These are phyloP conservation scores for Alternaria ventricosa DNA, from an alignment of 2,329 filamentous ascomycete genomes.

Conservation along the genomic window DNA sequence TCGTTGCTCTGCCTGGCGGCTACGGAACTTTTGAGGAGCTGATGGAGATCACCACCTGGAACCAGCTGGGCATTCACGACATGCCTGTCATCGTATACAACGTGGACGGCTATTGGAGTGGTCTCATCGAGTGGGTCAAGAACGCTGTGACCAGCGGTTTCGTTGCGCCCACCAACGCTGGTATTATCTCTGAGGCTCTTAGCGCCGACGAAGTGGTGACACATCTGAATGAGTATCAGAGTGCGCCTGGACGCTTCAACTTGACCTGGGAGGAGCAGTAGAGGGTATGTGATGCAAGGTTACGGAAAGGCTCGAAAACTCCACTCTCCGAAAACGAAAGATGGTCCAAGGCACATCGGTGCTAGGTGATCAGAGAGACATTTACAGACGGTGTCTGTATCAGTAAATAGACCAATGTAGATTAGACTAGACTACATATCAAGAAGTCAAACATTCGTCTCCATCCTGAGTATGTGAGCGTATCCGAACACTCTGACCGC, in stretches of 20 bases:
- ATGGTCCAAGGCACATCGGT: background rate
- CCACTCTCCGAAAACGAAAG: background rate
- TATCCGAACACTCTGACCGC: background rate
- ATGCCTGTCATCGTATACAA: constrained; percentile 77
- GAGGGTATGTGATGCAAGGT: background rate
- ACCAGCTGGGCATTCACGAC: constrained; percentile 93
- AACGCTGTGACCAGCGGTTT: constrained; percentile 80
- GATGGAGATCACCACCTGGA: constrained; percentile 91
- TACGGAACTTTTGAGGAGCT: constrained; percentile 97
- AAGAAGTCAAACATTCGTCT: background rate
- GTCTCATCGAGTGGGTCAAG: constrained; percentile 80
- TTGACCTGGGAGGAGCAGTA: constrained; percentile 74
- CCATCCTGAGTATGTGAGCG: background rate
- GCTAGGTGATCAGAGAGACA: background rate
- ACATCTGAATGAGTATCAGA: constrained; percentile 75
- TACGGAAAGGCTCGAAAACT: background rate
- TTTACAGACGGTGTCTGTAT: background rate
- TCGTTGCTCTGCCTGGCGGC: constrained; percentile 86
- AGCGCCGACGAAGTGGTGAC: constrained; percentile 74
- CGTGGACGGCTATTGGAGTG: constrained; percentile 90
- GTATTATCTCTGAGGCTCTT: constrained; percentile 79
- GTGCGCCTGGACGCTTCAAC: constrained; percentile 76
- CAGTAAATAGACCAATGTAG: background rate
- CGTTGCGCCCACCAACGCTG: constrained; percentile 71
- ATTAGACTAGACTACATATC: background rate